These are phyloP conservation scores for Coniferiporia weirii DNA, from an alignment of 1,284 basidiomycete genomes.

Conservation along the genomic window DNA sequence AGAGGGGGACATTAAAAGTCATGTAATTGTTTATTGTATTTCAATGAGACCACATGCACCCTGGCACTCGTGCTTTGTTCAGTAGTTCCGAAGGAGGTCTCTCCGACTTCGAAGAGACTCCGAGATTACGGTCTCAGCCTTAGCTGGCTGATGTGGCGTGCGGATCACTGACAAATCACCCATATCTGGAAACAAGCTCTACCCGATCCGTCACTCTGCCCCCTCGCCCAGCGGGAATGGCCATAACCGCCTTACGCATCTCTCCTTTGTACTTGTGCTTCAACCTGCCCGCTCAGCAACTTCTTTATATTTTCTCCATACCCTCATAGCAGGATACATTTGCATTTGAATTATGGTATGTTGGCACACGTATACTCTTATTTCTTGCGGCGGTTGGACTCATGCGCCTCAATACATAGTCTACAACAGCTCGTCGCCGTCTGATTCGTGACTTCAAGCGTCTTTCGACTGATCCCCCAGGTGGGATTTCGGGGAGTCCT, in stretches of 20 bases:
- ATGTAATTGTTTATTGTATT: too few species aligned
- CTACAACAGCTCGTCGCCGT: conserved; percentile 83
- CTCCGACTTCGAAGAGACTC: too few species aligned
- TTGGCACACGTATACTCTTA: not conserved
- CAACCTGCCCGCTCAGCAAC: not conserved
- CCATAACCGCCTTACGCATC: not conserved
- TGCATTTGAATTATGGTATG: not conserved
- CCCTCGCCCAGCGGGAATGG: not conserved
- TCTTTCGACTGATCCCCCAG: conserved; percentile 89
- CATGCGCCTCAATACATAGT: conserved; percentile 41
- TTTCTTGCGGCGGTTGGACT: not conserved
- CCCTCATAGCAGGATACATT: not conserved
- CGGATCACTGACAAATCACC: not conserved
- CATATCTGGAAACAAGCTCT: not conserved
- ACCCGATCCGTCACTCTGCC: not conserved
- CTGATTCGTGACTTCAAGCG: conserved; percentile 96
- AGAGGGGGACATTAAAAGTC: too few species aligned
- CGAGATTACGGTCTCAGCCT: too few species aligned
- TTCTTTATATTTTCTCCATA: not conserved
- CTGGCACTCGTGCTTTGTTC: too few species aligned
- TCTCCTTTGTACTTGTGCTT: not conserved
- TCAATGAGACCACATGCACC: too few species aligned
- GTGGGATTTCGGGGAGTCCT: conserved; percentile 94
- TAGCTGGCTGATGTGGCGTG: too few species aligned
- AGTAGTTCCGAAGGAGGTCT: too few species aligned